Evolutionary conservation across 1,284 basidiomycete genomes (phyloP).

Genomic region (Xerocomus amazonicus): DNA sequence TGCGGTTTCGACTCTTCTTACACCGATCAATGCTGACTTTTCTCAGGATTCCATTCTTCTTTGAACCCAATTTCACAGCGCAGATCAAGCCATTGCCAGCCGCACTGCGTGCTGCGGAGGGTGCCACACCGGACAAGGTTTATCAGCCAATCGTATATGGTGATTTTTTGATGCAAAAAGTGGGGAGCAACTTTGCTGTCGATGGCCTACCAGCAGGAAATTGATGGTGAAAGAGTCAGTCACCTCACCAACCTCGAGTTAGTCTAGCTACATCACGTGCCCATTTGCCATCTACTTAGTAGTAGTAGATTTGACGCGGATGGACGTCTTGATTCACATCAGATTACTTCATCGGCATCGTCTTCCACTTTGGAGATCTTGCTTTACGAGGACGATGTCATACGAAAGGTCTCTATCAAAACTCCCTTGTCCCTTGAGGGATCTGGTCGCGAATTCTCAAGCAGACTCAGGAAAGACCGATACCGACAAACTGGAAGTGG

Average conservation of each 20-base stretch:
- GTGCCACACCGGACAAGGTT: slow-evolving; percentile 12
- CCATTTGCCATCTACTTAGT: not conserved
- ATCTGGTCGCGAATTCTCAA: slow-evolving; percentile 52
- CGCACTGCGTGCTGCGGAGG: slow-evolving; percentile 41
- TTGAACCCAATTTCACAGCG: slow-evolving; percentile 78
- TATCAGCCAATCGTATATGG: slow-evolving; percentile 65
- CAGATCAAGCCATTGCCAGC: slow-evolving; percentile 57
- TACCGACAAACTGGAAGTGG: slow-evolving; percentile 60
- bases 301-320: not conserved
- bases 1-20: slow-evolving; percentile 16
- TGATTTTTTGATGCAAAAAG: slow-evolving; percentile 70
- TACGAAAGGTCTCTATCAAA: slow-evolving; percentile 50
- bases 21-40: slow-evolving; percentile 4
- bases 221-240: no score
- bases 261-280: slow-evolving; percentile 6
- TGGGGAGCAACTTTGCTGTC: slow-evolving; percentile 60
- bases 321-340: not conserved
- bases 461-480: slow-evolving; percentile 53
- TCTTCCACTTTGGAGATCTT: slow-evolving; percentile 10
- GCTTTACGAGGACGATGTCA: slow-evolving; percentile 48
- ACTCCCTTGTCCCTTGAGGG: slow-evolving; percentile 51
- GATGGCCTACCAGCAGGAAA: slow-evolving; percentile 42
- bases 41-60: slow-evolving; percentile 75
- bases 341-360: slow-evolving; percentile 22
- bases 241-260: no score